phyloP scores from a whole-genome alignment of 1,284 basidiomycete genomes.

The Pyrrhoderma noxium region DNA sequence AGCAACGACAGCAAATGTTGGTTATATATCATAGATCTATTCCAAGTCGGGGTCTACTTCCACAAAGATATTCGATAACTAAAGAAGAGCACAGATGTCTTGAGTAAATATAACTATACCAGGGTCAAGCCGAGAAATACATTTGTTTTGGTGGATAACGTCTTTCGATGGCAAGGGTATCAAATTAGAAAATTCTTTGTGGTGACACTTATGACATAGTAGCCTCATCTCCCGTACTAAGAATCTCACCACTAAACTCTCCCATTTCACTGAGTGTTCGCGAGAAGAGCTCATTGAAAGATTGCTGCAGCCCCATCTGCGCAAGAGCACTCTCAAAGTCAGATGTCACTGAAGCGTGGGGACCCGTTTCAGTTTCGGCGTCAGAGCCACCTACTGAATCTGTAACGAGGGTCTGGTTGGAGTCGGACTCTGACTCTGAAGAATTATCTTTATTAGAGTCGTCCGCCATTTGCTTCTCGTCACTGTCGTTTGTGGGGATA shows the following conservation, averaged over 20 bases:
- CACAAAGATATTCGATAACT: too few species aligned
- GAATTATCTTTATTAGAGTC: background rate
- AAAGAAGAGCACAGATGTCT: too few species aligned
- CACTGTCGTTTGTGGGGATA: background rate
- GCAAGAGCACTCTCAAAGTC: constrained; percentile 35
- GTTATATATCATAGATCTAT: too few species aligned
- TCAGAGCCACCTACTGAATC: background rate
- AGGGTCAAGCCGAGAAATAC: too few species aligned
- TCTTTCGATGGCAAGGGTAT: too few species aligned
- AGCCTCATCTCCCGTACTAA: constrained; percentile 2
- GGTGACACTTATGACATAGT: constrained; percentile 1
- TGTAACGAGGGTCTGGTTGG: background rate
- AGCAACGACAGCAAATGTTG: too few species aligned
- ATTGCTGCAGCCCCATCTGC: constrained; percentile 46
- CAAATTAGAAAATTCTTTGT: too few species aligned
- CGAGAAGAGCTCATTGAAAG: constrained; percentile 55
- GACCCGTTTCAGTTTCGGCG: constrained; percentile 13
- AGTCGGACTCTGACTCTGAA: background rate
- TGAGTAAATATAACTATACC: too few species aligned
- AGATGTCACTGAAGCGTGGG: constrained; percentile 27
- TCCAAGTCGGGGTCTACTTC: too few species aligned
- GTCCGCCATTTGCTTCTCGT: background rate
- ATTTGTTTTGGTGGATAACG: too few species aligned
- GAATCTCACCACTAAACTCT: constrained; percentile 21
- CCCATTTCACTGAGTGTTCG: constrained; percentile 52